These are phyloP conservation scores for Phialocephala sp. DNA, from an alignment of 2,329 filamentous ascomycete species.

Conservation along the genomic window DNA sequence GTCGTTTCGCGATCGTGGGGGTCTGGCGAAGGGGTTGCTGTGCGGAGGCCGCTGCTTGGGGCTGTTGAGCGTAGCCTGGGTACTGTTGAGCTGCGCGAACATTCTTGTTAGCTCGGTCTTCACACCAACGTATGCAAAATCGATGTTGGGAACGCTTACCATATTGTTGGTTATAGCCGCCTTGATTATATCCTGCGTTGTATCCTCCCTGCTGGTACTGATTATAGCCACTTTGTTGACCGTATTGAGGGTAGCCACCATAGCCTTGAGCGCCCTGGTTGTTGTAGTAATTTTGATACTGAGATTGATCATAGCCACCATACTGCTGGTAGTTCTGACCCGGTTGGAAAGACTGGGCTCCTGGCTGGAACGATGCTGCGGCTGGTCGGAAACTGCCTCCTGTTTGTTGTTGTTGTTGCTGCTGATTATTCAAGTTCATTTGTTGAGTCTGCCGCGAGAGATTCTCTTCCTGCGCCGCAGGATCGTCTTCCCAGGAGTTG, in stretches of 20 bases:
- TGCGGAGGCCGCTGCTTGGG: conserved; percentile 48
- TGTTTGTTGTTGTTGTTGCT: conserved; percentile 46
- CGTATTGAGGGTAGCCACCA: conserved; percentile 60
- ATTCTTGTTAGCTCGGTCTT: conserved; percentile 19
- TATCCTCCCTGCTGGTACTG: conserved; percentile 52
- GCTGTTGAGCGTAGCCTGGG: conserved; percentile 58
- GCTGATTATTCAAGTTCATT: conserved; percentile 70
- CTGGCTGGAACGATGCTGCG: conserved; percentile 74
- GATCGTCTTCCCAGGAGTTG: conserved; percentile 94
- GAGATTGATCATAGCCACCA: conserved; percentile 57
- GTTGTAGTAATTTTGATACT: conserved; percentile 60
- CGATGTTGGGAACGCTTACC: conserved; percentile 39
- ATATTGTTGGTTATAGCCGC: conserved; percentile 46
- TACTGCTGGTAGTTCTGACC: conserved; percentile 69
- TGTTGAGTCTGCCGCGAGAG: conserved; percentile 79
- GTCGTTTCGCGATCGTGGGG: conserved; percentile 69
- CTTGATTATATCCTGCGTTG: conserved; percentile 42
- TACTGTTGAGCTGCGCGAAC: conserved; percentile 54
- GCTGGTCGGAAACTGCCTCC: conserved; percentile 66
- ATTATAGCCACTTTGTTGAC: conserved; percentile 51
- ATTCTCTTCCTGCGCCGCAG: conserved; percentile 74
- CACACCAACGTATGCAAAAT: too few species aligned
- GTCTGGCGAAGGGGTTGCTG: conserved; percentile 53
- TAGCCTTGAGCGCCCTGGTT: conserved; percentile 60
- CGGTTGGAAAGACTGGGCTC: conserved; percentile 72